These are phyloP conservation scores for Wickerhamomyces ciferrii DNA, from an alignment of 805 yeast species.

Conservation along the genomic window DNA sequence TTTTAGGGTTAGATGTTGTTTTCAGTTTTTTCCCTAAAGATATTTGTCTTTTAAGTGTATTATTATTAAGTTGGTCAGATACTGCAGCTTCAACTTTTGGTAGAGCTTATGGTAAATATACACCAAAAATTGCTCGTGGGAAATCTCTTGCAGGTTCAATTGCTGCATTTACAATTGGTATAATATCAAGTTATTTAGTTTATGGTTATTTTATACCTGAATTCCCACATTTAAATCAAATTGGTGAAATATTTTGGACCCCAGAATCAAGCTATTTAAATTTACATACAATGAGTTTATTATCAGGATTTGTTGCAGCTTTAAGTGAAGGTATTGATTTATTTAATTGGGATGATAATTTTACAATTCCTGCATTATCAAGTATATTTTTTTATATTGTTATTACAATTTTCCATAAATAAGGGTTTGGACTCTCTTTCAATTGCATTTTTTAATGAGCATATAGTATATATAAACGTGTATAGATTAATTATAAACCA, in stretches of 20 bases:
- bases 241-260: conserved; percentile 63
- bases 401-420: conserved; percentile 29
- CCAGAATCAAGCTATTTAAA: conserved; percentile 52
- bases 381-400: conserved; percentile 55
- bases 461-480: too few relatives aligned
- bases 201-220: conserved; percentile 73
- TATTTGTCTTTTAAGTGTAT: conserved; percentile 66
- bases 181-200: conserved; percentile 54
- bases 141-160: conserved; percentile 88
- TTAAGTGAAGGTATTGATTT: conserved; percentile 80
- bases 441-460: background rate
- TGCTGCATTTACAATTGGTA: conserved; percentile 80
- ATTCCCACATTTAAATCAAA: conserved; percentile 46
- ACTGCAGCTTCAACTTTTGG: conserved; percentile 96
- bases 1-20: conserved; percentile 71
- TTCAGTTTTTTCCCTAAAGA: conserved; percentile 74
- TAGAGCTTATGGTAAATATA: conserved; percentile 74
- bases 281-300: conserved; percentile 45
- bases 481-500: background rate
- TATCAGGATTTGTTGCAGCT: conserved; percentile 80
- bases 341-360: conserved; percentile 80
- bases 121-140: conserved; percentile 68
- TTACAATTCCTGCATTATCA: conserved; percentile 88
- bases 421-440: background rate
- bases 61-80: conserved; percentile 93